Base-by-base conservation (phyloP, 345 rosid genomes). In the Arabis alpina region DNA sequence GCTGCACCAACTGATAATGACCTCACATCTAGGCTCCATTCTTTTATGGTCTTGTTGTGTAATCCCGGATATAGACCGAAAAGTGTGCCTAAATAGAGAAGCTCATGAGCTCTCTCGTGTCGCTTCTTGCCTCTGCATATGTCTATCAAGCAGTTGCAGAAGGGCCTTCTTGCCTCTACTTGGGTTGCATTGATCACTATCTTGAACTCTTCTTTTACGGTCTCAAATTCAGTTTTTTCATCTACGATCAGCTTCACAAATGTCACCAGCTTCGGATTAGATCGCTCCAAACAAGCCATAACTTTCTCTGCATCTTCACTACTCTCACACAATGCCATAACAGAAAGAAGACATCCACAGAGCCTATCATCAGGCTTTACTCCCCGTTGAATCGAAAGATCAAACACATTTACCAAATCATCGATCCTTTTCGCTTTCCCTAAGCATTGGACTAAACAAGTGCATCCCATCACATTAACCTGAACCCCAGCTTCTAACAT, bases 1-100 rank as follows among this genome's bases (percentile, higher is more conserved):
- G 98, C 98, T 14, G 97, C 97, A 34, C 98, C 97, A 5, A 86
- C 74, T 1, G 98, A 90, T 14, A 93, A 80, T 1, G 94, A 93
- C 47, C 97, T 81, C 6, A 89, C 96, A 61, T 93, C 96, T 54
- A 93, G 57, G 78, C 83, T 85, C 98, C 98, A 93, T 62, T 93
- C 97, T 2, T 77, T 64, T 24, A 42, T 58, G 1, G 88, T 91
- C 72, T 81, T 87, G 81, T 82, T 80, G 74, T 93, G 94, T 64
- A 93, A 52, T 47, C 87, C 89, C 0, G 97, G 96, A 71, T 93
- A 91, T 25, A 93, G 59, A 13, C 96, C 90, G 7, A 80, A 91
- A 8, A 89, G 53, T 23, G 88, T 90, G 70, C 98, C 98, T 27
- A 93, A 72, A 77, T 90, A 93, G 42, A 93, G 89, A 76, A 93